phyloP scores from a whole-genome alignment of 495 filamentous ascomycete genomes.

The Penicillium riverlandense region DNA sequence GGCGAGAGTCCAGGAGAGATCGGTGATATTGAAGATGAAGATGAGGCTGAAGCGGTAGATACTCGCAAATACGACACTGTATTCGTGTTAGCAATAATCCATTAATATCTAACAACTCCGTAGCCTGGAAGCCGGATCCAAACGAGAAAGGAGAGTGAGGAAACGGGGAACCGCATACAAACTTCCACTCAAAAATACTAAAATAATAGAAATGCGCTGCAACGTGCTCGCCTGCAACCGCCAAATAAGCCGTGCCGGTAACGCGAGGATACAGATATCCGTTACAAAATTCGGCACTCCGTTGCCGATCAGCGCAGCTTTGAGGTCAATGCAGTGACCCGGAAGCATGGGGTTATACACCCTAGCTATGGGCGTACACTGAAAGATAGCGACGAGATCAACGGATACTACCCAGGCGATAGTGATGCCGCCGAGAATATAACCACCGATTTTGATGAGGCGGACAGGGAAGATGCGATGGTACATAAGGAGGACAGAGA shows the following conservation, averaged over 20 bases:
- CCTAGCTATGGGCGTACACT: slow-evolving; percentile 36
- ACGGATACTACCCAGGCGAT: slow-evolving; percentile 32
- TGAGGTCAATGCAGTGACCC: slow-evolving; percentile 37
- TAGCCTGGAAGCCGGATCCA: too few relatives aligned
- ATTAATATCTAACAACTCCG: neutral
- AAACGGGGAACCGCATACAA: slow-evolving; percentile 1
- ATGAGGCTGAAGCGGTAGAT: slow-evolving; percentile 15
- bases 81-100: neutral
- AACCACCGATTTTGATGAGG: slow-evolving; percentile 27
- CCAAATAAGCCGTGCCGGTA: slow-evolving; percentile 39
- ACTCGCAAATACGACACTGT: slow-evolving; percentile 8
- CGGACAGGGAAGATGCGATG: slow-evolving; percentile 33
- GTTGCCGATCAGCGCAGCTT: slow-evolving; percentile 37
- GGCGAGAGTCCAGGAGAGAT: slow-evolving; percentile 13
- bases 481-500: slow-evolving; percentile 38
- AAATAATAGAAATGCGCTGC: slow-evolving; percentile 8
- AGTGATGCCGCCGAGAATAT: slow-evolving; percentile 30
- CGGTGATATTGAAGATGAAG: slow-evolving; percentile 4
- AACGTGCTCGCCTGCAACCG: slow-evolving; percentile 16
- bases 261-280: slow-evolving; percentile 37
- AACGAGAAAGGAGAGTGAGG: neutral
- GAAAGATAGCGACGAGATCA: slow-evolving; percentile 35
- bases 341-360: slow-evolving; percentile 29
- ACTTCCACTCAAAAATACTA: slow-evolving; percentile 7
- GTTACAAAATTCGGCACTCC: slow-evolving; percentile 40